These are phyloP conservation scores for Dactylellina haptotyla DNA, from an alignment of 2,329 filamentous ascomycete genomes.

Conservation along the genomic window DNA sequence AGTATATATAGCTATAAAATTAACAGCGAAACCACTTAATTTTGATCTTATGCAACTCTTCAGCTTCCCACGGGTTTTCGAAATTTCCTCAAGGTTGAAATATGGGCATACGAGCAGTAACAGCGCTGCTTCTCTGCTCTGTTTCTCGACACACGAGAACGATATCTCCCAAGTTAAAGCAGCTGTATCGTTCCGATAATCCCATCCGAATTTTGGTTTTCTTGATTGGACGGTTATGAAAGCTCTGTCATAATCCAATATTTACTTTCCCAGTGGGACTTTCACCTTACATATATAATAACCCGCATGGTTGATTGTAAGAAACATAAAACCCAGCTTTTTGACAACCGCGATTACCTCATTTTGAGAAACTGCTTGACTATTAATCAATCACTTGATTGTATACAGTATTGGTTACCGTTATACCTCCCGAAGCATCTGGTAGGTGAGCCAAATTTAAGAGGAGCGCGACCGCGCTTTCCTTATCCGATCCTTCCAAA, in stretches of 20 bases:
- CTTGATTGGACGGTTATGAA: slow-evolving; percentile 36
- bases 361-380: background rate
- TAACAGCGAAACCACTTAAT: background rate
- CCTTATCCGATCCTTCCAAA: slow-evolving; percentile 1
- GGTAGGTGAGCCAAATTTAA: background rate
- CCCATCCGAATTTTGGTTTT: slow-evolving; percentile 36
- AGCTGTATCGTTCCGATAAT: slow-evolving; percentile 42
- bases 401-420: background rate
- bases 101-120: slow-evolving; percentile 55
- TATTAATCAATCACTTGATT: no score
- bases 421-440: background rate
- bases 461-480: background rate
- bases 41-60: background rate
- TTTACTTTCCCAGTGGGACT: slow-evolving; percentile 39
- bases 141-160: slow-evolving; percentile 48
- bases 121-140: slow-evolving; percentile 35
- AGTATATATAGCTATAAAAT: background rate
- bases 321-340: slow-evolving; percentile 38
- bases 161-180: slow-evolving; percentile 54
- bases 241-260: slow-evolving; percentile 41
- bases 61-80: slow-evolving; percentile 43
- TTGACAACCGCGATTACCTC: slow-evolving; percentile 17
- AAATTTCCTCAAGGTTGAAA: slow-evolving; percentile 53
- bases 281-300: slow-evolving; percentile 46
- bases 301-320: slow-evolving; percentile 34